Conservation (phyloP, 805 yeast species). For the Nadsonia fulvescens region DNA sequence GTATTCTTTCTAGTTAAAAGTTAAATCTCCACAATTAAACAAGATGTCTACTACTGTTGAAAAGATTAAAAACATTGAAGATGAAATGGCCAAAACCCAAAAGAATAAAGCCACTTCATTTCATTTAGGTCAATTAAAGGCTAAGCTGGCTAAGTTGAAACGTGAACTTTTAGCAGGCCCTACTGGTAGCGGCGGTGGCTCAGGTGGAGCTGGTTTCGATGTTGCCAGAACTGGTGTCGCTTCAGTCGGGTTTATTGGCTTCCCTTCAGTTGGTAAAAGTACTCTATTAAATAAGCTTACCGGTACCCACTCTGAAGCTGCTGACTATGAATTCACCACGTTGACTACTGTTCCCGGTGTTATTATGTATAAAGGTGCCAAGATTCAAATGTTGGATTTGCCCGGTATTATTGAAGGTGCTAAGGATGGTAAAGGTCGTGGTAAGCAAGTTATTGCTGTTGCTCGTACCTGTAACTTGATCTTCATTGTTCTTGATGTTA, state of each 20-base stretch:
- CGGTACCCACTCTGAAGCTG: conserved; percentile 95
- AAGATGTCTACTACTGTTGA: conserved; percentile 6
- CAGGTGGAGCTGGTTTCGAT: conserved; percentile 87
- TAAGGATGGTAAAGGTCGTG: conserved; percentile 96
- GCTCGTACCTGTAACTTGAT: conserved; percentile 93
- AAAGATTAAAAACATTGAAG: conserved; percentile 37
- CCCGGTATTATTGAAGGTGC: conserved; percentile 98
- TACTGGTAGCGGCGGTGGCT: conserved; percentile 67
- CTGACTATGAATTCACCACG: conserved; percentile 93
- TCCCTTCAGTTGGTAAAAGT: conserved; percentile 75
- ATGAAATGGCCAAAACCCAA: conserved; percentile 95
- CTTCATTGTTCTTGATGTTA: conserved; percentile 87
- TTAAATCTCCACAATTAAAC: too few relatives aligned
- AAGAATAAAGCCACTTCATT: conserved; percentile 95
- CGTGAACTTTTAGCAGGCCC: conserved; percentile 70
- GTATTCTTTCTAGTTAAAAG: too few relatives aligned
- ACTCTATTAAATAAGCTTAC: conserved; percentile 77
- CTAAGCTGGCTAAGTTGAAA: conserved; percentile 86
- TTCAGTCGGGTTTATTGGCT: conserved; percentile 93
- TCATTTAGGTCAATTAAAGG: conserved; percentile 94
- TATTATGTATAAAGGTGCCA: conserved; percentile 90
- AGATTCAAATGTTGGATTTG: conserved; percentile 91
- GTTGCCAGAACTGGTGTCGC: conserved; percentile 99
- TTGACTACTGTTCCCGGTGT: conserved; percentile 96
- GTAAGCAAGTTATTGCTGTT: conserved; percentile 96